Conservation (phyloP, 2,329 filamentous ascomycete species). For the Aureobasidium sp. region DNA sequence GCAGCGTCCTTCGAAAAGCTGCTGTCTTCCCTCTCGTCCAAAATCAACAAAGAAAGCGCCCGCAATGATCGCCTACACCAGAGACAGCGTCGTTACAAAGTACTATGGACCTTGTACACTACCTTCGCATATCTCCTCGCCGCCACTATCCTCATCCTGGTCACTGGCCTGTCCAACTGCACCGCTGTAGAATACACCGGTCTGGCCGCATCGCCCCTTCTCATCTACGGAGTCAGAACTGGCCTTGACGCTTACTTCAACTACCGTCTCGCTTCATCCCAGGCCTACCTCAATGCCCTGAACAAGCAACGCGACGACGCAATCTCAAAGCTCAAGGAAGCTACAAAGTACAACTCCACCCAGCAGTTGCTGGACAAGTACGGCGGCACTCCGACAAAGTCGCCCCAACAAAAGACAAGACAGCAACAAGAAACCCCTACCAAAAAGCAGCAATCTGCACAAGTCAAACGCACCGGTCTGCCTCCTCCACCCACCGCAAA, state of each 20-base stretch:
- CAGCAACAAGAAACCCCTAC: constrained; percentile 1
- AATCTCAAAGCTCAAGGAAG: constrained; percentile 89
- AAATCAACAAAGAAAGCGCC: constrained; percentile 69
- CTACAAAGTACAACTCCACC: constrained; percentile 94
- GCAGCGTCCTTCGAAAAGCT: constrained; percentile 90
- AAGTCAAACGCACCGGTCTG: constrained; percentile 50
- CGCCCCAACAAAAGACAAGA: not conserved
- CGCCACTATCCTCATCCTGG: constrained; percentile 70
- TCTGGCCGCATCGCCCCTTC: constrained; percentile 63
- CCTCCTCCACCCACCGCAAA: constrained; percentile 60
- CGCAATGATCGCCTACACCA: constrained; percentile 67
- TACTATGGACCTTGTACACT: constrained; percentile 84
- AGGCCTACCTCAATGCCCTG: constrained; percentile 63
- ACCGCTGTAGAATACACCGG: constrained; percentile 69
- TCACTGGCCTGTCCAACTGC: constrained; percentile 78
- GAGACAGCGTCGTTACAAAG: constrained; percentile 68
- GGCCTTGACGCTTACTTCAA: constrained; percentile 65
- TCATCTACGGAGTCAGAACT: constrained; percentile 69
- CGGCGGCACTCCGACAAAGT: constrained; percentile 51
- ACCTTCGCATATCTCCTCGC: constrained; percentile 86
- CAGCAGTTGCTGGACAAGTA: constrained; percentile 92
- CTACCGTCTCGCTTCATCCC: constrained; percentile 67
- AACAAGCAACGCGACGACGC: constrained; percentile 75
- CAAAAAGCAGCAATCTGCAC: constrained; percentile 27
- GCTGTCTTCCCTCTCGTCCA: constrained; percentile 70